Conservation (phyloP, 352 stramenopile species). For the Pythium scleroteichum region DNA sequence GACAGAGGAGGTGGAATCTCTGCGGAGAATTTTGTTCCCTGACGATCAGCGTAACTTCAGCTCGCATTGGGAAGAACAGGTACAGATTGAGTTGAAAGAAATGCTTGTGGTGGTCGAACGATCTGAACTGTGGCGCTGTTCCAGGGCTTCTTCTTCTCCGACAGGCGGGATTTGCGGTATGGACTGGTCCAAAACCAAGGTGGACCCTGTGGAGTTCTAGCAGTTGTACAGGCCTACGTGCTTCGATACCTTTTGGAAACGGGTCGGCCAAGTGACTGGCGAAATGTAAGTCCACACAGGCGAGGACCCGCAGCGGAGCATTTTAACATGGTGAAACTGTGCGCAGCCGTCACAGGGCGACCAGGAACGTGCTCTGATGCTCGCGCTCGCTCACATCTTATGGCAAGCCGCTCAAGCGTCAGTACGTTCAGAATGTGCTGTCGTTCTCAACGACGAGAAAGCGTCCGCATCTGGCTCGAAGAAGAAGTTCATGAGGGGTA, state of each 20-base stretch:
- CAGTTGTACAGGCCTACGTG: conserved; percentile 92
- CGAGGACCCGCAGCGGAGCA: no score
- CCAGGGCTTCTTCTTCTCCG: conserved; percentile 73
- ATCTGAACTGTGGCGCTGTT: background rate
- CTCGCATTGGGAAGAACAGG: conserved; percentile 67
- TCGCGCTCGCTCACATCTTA: conserved; percentile 63
- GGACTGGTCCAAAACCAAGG: conserved; percentile 93
- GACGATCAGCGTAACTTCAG: conserved; percentile 57
- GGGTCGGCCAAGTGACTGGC: conserved; percentile 42
- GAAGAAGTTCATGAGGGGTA: conserved; percentile 48
- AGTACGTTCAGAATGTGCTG: conserved; percentile 26
- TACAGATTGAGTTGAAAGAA: background rate
- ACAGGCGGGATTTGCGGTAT: conserved; percentile 62
- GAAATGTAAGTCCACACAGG: conserved; percentile 74
- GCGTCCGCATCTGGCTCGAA: conserved; percentile 11
- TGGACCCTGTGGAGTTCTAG: conserved; percentile 94
- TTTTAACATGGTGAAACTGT: background rate
- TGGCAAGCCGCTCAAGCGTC: conserved; percentile 49
- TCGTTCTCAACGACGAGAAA: conserved; percentile 39
- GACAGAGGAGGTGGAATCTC: conserved; percentile 42
- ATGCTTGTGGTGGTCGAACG: background rate
- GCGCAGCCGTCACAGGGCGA: conserved; percentile 39
- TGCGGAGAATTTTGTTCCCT: conserved; percentile 65
- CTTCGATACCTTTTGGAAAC: conserved; percentile 71
- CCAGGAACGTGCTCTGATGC: conserved; percentile 45